Conservation (phyloP, 78 protist genomes). For the Emiliania huxleyi region DNA sequence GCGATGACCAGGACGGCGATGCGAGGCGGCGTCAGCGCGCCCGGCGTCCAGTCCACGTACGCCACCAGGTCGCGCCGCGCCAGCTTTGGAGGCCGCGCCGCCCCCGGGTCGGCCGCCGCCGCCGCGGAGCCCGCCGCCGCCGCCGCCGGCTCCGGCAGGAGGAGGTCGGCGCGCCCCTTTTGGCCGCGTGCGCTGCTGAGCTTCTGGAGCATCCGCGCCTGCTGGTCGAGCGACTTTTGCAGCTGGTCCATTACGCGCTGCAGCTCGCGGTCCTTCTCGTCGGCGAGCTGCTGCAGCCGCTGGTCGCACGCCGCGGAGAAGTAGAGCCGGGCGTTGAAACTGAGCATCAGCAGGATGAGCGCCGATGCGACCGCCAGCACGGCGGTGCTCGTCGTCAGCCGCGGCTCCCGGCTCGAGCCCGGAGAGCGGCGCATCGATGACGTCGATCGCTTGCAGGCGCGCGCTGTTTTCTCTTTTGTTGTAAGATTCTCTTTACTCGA, state of each 20-base stretch:
- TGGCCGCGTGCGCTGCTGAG: neutral
- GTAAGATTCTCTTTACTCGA: no score
- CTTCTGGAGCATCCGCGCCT: neutral
- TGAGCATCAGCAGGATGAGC: neutral
- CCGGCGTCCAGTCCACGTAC: no score
- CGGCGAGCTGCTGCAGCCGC: neutral
- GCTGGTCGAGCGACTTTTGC: neutral
- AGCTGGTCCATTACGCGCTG: neutral
- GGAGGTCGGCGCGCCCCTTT: neutral
- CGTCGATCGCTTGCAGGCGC: no score
- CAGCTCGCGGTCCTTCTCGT: neutral
- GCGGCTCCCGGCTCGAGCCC: no score
- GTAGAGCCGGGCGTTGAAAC: neutral
- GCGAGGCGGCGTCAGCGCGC: neutral
- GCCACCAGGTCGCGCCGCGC: neutral
- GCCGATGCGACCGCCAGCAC: no score
- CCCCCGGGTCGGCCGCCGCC: neutral
- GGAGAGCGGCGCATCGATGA: no score
- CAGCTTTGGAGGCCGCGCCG: neutral
- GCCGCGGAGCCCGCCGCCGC: neutral
- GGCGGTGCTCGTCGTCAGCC: no score
- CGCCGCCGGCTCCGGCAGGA: no score
- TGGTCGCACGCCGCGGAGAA: neutral
- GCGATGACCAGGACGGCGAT: conserved; percentile 30
- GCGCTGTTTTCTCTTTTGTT: no score